A percentile compares a stretch with the other conserved stretches of the same genome.
These are phyloP conservation scores for Backusella sp. DNA, from an alignment of 192 early-diverging fungal genomes.

Conservation along the genomic window DNA sequence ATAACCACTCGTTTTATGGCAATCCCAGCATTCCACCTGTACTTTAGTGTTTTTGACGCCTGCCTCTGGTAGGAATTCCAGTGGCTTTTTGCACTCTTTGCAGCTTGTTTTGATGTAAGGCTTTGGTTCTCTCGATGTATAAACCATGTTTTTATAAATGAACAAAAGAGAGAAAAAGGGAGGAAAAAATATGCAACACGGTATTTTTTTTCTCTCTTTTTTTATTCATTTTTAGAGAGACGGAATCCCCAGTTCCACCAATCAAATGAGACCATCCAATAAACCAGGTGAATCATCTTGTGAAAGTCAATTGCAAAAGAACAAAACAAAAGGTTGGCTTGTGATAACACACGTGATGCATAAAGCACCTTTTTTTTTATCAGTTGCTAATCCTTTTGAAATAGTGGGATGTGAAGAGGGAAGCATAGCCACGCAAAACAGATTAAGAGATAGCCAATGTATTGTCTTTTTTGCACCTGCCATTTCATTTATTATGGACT, in stretches of 20 bases:
- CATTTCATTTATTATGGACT: too few relatives aligned
- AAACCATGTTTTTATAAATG: constrained; percentile 20
- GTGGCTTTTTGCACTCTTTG: constrained; percentile 41
- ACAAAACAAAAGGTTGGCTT: not conserved
- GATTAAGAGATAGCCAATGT: too few relatives aligned
- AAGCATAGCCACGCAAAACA: too few relatives aligned
- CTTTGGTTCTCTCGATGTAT: constrained; percentile 52
- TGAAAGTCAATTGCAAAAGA: not conserved
- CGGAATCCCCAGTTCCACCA: not conserved
- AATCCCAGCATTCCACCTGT: constrained; percentile 55
- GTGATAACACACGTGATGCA: not conserved
- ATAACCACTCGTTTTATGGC: constrained; percentile 42
- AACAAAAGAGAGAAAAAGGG: not conserved
- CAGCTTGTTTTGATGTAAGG: constrained; percentile 50
- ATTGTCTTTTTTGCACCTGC: too few relatives aligned
- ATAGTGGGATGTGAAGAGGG: too few relatives aligned
- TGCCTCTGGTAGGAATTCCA: constrained; percentile 53
- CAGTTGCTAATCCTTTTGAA: too few relatives aligned
- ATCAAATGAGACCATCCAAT: not conserved
- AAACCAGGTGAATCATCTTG: not conserved
- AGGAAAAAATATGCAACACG: too few relatives aligned
- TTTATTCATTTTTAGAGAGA: not conserved
- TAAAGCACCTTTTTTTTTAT: not conserved
- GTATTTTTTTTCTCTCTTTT: too few relatives aligned
- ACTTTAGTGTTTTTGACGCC: constrained; percentile 31